phyloP scores from a whole-genome alignment of 495 filamentous ascomycete genomes.

The Aspergillus affinis region DNA sequence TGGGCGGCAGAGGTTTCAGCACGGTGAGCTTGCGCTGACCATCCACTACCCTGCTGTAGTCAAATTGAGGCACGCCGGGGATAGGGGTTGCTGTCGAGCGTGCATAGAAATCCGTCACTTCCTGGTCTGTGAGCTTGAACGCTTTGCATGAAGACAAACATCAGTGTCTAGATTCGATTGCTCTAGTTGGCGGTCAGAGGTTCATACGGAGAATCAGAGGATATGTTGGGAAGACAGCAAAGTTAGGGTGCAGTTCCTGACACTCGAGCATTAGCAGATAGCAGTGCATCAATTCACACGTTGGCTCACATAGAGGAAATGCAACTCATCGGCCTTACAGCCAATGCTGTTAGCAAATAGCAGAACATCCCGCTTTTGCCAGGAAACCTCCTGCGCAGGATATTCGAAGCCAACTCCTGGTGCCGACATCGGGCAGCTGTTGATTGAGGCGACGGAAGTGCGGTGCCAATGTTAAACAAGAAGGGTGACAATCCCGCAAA shows the following conservation, averaged over 20 bases:
- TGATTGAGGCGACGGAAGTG: background rate
- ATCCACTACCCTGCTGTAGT: slow-evolving; percentile 71
- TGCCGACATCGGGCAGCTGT: slow-evolving; percentile 36
- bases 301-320: slow-evolving; percentile 75
- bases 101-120: slow-evolving; percentile 84
- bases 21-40: slow-evolving; percentile 78
- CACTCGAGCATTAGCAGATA: slow-evolving; percentile 5
- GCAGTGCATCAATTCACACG: background rate
- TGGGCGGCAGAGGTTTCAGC: slow-evolving; percentile 73
- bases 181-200: background rate
- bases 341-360: slow-evolving; percentile 87
- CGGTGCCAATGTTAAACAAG: background rate
- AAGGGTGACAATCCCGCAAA: background rate
- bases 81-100: slow-evolving; percentile 56
- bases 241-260: slow-evolving; percentile 78
- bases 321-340: slow-evolving; percentile 75
- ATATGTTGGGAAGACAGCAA: slow-evolving; percentile 84
- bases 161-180: background rate
- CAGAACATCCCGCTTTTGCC: slow-evolving; percentile 82
- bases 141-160: slow-evolving; percentile 39
- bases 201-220: slow-evolving; percentile 72
- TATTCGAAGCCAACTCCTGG: slow-evolving; percentile 81
- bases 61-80: slow-evolving; percentile 74
- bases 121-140: slow-evolving; percentile 73
- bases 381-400: slow-evolving; percentile 67